Percentiles rank a stretch among this genome's conserved stretches.
These are phyloP conservation scores for Vanilla planifolia DNA, from an alignment of 106 monocot species.

Conservation along the genomic window DNA sequence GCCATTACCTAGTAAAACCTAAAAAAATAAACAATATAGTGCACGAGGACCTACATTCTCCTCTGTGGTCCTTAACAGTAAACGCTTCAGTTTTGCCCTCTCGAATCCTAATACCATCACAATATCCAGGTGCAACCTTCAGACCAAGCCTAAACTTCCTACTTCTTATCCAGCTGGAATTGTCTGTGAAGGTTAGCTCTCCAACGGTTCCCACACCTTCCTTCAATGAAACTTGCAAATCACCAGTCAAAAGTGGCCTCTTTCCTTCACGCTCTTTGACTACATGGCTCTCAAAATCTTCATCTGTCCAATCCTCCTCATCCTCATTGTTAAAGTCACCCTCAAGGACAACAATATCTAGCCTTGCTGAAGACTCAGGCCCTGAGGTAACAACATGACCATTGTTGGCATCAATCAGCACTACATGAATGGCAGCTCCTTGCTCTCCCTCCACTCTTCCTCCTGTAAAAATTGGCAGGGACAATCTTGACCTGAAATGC, in stretches of 20 bases:
- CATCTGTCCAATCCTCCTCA: slow-evolving; percentile 62
- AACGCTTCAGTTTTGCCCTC: slow-evolving; percentile 89
- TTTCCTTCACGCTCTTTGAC: slow-evolving; percentile 80
- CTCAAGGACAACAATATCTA: slow-evolving; percentile 65
- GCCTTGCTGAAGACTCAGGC: slow-evolving; percentile 56
- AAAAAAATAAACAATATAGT: background rate
- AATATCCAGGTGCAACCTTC: slow-evolving; percentile 47
- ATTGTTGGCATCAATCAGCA: slow-evolving; percentile 57
- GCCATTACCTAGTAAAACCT: background rate
- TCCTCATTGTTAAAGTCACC: slow-evolving; percentile 80
- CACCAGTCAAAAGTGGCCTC: slow-evolving; percentile 67
- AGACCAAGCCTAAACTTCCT: slow-evolving; percentile 70
- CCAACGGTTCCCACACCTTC: slow-evolving; percentile 77
- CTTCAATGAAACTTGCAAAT: slow-evolving; percentile 49
- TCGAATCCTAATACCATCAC: slow-evolving; percentile 51
- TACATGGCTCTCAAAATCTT: slow-evolving; percentile 56
- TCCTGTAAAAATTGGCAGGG: slow-evolving; percentile 66
- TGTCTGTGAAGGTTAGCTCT: slow-evolving; percentile 67
- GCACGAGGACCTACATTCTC: slow-evolving; percentile 49
- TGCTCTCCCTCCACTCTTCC: slow-evolving; percentile 77
- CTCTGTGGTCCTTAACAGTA: slow-evolving; percentile 72
- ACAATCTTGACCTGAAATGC: slow-evolving; percentile 46
- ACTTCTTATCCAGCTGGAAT: slow-evolving; percentile 76
- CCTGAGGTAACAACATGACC: slow-evolving; percentile 56
- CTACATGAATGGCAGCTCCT: slow-evolving; percentile 74